A percentile compares a stretch with the other conserved stretches of the same genome.
Evolutionary conservation across 768 basidiomycete species (phyloP).

Genomic region (Rhizopogon vesiculosus): DNA sequence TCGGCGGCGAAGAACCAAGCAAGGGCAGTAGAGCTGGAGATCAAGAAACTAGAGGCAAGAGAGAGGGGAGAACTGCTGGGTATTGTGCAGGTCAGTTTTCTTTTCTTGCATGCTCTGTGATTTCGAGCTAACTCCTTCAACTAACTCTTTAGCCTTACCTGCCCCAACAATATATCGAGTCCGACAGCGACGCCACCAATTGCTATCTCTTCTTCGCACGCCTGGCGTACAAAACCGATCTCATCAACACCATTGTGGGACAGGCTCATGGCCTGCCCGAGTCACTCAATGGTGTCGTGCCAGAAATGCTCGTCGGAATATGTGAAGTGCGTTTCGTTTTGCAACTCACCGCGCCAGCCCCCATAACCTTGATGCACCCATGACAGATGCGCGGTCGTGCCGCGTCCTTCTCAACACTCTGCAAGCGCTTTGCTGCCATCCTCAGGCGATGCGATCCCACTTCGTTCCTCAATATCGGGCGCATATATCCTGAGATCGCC

Average conservation of each 20-base stretch:
- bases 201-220: conserved; percentile 94
- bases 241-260: conserved; percentile 79
- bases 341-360: neutral
- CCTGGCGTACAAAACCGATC: conserved; percentile 78
- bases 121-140: conserved; percentile 2
- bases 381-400: conserved; percentile 79
- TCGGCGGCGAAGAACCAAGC: conserved; percentile 89
- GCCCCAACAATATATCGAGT: conserved; percentile 85
- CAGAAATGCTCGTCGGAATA: conserved; percentile 86
- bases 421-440: conserved; percentile 86
- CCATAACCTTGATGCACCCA: neutral
- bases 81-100: conserved; percentile 67
- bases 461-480: conserved; percentile 81
- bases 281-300: conserved; percentile 74
- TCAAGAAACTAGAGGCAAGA: conserved; percentile 77
- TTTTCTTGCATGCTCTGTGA: neutral
- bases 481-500: conserved; percentile 77
- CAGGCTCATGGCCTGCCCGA: conserved; percentile 83
- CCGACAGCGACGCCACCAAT: conserved; percentile 83
- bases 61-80: conserved; percentile 76
- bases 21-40: conserved; percentile 83
- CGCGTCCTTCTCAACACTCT: conserved; percentile 73
- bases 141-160: conserved; percentile 66
- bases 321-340: conserved; percentile 64
- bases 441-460: conserved; percentile 78